These are phyloP conservation scores for Narthecium ossifragum DNA, from an alignment of 106 monocot genomes.

Conservation along the genomic window DNA sequence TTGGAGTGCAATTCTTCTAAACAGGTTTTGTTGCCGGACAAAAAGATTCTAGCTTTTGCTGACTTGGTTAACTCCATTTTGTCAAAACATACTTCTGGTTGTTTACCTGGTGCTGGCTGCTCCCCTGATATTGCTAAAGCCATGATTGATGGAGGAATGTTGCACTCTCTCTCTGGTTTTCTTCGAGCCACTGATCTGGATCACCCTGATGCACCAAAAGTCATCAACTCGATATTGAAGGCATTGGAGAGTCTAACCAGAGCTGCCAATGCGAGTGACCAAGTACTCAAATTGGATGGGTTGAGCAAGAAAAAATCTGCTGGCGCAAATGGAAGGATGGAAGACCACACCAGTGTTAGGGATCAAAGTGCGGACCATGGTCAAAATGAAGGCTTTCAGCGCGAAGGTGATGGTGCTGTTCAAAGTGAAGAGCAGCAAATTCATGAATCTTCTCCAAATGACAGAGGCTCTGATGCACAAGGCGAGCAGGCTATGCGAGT, in stretches of 20 bases:
- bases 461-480: constrained; percentile 13
- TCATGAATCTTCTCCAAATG: constrained; percentile 29
- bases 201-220: constrained; percentile 64
- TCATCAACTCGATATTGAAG: constrained; percentile 59
- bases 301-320: constrained; percentile 29
- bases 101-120: constrained; percentile 47
- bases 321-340: constrained; percentile 24
- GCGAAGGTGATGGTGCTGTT: constrained; percentile 17
- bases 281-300: constrained; percentile 33
- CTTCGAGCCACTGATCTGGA: constrained; percentile 64
- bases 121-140: constrained; percentile 75
- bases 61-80: constrained; percentile 63
- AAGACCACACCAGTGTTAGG: constrained; percentile 11
- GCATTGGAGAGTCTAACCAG: constrained; percentile 67
- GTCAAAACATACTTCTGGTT: constrained; percentile 48
- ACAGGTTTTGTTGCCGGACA: constrained; percentile 38
- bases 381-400: constrained; percentile 17
- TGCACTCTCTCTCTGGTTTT: constrained; percentile 44
- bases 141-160: constrained; percentile 76
- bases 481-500: constrained; percentile 28
- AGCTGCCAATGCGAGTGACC: constrained; percentile 67
- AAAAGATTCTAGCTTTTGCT: constrained; percentile 38
- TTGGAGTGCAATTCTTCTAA: constrained; percentile 32
- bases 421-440: constrained; percentile 24
- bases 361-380: constrained; percentile 19